Percentiles rank a stretch among this genome's conserved stretches.
Conservation (phyloP, 352 stramenopile species). For the Phytophthora hybrid region DNA sequence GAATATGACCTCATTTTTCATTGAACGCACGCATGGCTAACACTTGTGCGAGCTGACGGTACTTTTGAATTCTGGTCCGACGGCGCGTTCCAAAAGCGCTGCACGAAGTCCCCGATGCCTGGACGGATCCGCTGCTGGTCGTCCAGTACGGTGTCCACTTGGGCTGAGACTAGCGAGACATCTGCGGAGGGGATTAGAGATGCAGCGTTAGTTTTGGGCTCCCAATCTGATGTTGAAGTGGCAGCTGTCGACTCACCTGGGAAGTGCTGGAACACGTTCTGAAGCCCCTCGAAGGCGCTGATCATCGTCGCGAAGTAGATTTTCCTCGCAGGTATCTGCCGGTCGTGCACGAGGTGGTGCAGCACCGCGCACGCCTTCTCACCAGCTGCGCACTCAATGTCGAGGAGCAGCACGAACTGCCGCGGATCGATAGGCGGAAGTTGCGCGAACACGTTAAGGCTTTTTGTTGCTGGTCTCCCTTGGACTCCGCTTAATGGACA, state of each 20-base stretch:
- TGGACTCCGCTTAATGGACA: conserved; percentile 11
- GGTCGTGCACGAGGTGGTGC: conserved; percentile 39
- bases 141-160: conserved; percentile 57
- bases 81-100: conserved; percentile 45
- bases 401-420: conserved; percentile 45
- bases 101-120: conserved; percentile 48
- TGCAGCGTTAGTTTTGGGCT: background rate
- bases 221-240: background rate
- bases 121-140: conserved; percentile 45
- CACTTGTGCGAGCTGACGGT: conserved; percentile 2
- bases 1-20: background rate
- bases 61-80: conserved; percentile 10
- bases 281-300: conserved; percentile 44
- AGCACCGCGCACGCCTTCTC: conserved; percentile 43
- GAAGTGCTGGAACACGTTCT: conserved; percentile 49
- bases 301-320: conserved; percentile 68
- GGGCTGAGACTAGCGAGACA: conserved; percentile 51
- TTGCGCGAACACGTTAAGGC: conserved; percentile 11
- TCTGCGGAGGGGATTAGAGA: conserved; percentile 13
- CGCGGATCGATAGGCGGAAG: conserved; percentile 31
- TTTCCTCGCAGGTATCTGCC: conserved; percentile 25
- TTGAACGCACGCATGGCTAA: background rate
- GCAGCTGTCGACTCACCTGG: conserved; percentile 36
- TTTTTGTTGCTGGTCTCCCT: background rate
- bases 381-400: conserved; percentile 50